Conservation (phyloP, 331 rosid species). For the Pyrus hybrid region DNA sequence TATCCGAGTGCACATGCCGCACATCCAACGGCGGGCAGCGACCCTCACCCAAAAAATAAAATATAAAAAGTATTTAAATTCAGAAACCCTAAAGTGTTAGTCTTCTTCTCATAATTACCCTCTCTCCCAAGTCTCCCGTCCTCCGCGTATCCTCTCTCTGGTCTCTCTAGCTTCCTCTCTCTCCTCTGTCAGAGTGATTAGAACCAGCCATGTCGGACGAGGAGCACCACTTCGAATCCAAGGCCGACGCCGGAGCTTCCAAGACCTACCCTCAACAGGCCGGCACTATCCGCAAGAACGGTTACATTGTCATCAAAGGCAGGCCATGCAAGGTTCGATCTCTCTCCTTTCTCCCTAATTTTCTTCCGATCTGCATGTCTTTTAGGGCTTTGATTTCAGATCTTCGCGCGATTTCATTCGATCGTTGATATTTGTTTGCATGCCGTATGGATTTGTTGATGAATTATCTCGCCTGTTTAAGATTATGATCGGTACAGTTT, state of each 20-base stretch:
- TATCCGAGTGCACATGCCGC: no score
- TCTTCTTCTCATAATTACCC: not conserved
- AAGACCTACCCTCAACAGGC: slow-evolving; percentile 96
- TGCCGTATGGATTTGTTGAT: not conserved
- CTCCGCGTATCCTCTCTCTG: not conserved
- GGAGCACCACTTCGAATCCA: slow-evolving; percentile 94
- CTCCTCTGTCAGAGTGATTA: not conserved
- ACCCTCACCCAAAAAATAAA: no score
- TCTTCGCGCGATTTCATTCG: not conserved
- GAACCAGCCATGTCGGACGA: slow-evolving; percentile 76
- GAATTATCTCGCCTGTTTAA: not conserved
- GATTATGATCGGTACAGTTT: not conserved
- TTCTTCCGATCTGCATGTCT: not conserved
- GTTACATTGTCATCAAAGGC: slow-evolving; percentile 78
- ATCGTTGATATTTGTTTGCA: not conserved
- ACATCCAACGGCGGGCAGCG: no score
- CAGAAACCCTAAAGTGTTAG: not conserved
- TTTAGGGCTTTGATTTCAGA: not conserved
- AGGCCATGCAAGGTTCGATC: slow-evolving; percentile 86
- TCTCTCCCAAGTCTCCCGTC: no score
- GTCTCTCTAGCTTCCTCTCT: not conserved
- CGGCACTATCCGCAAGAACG: slow-evolving; percentile 88
- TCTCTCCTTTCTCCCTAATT: not conserved
- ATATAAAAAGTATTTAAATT: no score
- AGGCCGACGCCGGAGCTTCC: slow-evolving; percentile 97